Percentiles rank a stretch among this genome's conserved stretches.
These are phyloP conservation scores for Pontederia crassipes DNA, from an alignment of 176 grass and related monocot species.

Conservation along the genomic window DNA sequence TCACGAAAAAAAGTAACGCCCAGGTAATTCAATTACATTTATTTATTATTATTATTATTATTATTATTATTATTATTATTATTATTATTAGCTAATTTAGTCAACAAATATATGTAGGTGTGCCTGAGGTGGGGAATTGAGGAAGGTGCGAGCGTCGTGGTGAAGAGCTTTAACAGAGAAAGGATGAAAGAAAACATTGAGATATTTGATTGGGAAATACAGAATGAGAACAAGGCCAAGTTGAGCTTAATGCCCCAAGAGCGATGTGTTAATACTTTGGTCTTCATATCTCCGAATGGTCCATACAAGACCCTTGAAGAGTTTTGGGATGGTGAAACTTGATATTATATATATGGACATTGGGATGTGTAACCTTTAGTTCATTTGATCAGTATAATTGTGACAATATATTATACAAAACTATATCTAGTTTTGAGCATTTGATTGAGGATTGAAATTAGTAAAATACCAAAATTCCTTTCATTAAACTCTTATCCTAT, in stretches of 20 bases:
- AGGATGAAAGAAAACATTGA: slow-evolving; percentile 11
- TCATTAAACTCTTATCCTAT: too few species aligned
- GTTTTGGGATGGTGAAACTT: slow-evolving; percentile 6
- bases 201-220: slow-evolving; percentile 10
- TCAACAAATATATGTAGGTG: not conserved
- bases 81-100: too few species aligned
- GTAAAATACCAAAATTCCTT: too few species aligned
- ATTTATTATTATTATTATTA: too few species aligned
- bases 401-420: too few species aligned
- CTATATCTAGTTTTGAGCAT: too few species aligned
- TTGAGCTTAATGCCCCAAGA: slow-evolving; percentile 1
- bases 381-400: too few species aligned
- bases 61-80: too few species aligned
- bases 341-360: too few species aligned
- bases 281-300: not conserved
- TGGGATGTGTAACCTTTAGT: too few species aligned
- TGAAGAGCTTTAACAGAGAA: slow-evolving; percentile 3
- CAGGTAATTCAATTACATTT: slow-evolving; percentile 17
- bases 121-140: slow-evolving; percentile 9
- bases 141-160: not conserved
- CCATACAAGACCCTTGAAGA: not conserved
- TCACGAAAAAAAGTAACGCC: slow-evolving; percentile 41
- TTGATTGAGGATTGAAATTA: too few species aligned
- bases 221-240: not conserved
- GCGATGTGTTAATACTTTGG: not conserved